Conservation (phyloP, 108 stramenopile species). For the Pseudonitzschia multistriata region DNA sequence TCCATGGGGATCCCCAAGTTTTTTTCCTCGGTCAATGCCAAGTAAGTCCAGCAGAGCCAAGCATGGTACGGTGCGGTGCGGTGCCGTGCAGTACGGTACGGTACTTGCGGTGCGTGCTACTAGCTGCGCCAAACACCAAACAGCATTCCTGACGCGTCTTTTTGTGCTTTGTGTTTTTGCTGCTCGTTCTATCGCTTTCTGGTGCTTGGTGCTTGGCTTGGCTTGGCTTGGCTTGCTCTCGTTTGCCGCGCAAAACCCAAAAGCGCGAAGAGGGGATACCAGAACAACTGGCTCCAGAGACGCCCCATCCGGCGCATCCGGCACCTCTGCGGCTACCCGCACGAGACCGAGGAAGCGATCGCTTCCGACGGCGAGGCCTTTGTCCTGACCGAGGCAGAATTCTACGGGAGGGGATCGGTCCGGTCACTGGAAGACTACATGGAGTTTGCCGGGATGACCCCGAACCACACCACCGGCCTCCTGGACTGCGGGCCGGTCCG, state of each 20-base stretch:
- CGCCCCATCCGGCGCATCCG: conserved; percentile 62
- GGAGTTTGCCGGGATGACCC: conserved; percentile 42
- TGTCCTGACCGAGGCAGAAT: conserved; percentile 49
- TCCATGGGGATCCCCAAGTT: conserved; percentile 78
- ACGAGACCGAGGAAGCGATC: conserved; percentile 33
- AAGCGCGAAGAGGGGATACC: conserved; percentile 45
- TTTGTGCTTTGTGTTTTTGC: too few species aligned
- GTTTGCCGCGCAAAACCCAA: neutral
- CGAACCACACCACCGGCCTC: neutral
- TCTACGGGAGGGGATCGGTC: conserved; percentile 54
- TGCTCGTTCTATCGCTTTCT: too few species aligned
- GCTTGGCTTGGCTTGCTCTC: too few species aligned
- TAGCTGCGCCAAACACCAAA: too few species aligned
- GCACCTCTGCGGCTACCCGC: conserved; percentile 67
- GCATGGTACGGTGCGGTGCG: too few species aligned
- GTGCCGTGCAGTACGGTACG: too few species aligned
- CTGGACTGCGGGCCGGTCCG: neutral
- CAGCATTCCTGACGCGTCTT: too few species aligned
- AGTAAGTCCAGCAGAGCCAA: neutral
- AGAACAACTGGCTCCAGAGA: conserved; percentile 32
- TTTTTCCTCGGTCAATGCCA: conserved; percentile 80
- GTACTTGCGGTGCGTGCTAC: too few species aligned
- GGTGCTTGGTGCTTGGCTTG: too few species aligned
- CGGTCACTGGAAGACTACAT: conserved; percentile 58
- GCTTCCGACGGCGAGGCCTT: conserved; percentile 29